Evolutionary conservation across 768 basidiomycete species (phyloP), one percentile per base, ranked within the genome.

Genomic region (Kwoniella newhampshirensis): DNA sequence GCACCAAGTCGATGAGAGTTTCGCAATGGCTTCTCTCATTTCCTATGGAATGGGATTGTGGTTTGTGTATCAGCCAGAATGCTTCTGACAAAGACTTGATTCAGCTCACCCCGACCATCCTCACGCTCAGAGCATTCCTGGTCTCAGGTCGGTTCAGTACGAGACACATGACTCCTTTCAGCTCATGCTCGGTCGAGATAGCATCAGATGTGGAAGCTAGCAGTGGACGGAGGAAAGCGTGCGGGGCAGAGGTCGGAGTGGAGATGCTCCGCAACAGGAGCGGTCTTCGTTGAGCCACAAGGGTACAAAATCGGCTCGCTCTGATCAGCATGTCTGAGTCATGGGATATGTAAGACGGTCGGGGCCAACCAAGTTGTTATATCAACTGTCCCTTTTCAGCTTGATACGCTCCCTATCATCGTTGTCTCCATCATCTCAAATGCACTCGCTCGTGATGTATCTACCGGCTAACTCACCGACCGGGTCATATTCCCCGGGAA

Each of bases 101-200:
- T n/a, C n/a, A n/a, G n/a, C 74, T 25, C 51, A 88, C 89, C 79
- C 83, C 78, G 28, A 94, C 79, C 61, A 94, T 81, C 32, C 79
- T 78, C 59, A 84, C 77, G 2, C 89, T 91, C 42, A 94, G 88
- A 20, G 91, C 89, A 78, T 94, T 94, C 81, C 86, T 91, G 66
- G 83, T 85, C 64, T 86, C 81, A 7, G 89, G 88, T 57, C 88
- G 81, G 70, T 92, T 88, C 56, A 93, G 82, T n/a, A 84, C 83
- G 18, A 93, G 80, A 63, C 82, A 87, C 18, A 82, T 80, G 47
- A 91, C 81, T 7, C 89, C 88, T 7, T 85, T 83, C 63, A 65
- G 49, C 4, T 63, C 66, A 15, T 60, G 60, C 17, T 57, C 47
- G 5, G 67, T 63, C 12, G 68, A 60, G 39, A 60, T 64, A 6